These are phyloP conservation scores for Boletus sp. DNA, from an alignment of 768 basidiomycete genomes.

Conservation along the genomic window DNA sequence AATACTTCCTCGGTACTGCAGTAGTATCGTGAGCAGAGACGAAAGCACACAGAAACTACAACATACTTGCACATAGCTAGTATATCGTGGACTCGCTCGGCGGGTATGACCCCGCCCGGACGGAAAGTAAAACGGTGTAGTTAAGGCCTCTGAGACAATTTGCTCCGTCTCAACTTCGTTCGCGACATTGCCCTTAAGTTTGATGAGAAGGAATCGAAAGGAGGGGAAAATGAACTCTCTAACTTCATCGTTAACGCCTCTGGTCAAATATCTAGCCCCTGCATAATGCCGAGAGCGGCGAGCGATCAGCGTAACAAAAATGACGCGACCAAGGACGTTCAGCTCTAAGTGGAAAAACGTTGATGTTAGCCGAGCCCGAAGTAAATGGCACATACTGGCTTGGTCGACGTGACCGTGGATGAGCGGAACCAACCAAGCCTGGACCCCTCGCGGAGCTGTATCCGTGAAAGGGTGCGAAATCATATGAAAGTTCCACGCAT, in stretches of 20 bases:
- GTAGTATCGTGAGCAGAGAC: background rate
- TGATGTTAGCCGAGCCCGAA: background rate
- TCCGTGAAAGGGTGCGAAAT: conserved; percentile 64
- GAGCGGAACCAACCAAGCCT: conserved; percentile 87
- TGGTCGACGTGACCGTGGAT: conserved; percentile 98
- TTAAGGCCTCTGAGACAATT: conserved; percentile 87
- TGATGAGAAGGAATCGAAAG: background rate
- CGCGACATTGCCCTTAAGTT: conserved; percentile 84
- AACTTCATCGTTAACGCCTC: conserved; percentile 93
- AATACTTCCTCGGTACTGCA: conserved; percentile 90
- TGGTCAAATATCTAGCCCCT: conserved; percentile 89
- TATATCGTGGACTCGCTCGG: conserved; percentile 80
- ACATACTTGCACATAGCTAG: conserved; percentile 87
- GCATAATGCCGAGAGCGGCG: conserved; percentile 93
- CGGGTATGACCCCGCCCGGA: conserved; percentile 38
- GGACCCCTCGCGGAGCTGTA: conserved; percentile 41
- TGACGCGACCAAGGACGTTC: conserved; percentile 82
- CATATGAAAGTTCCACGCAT: conserved; percentile 94
- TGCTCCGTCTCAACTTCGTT: conserved; percentile 99
- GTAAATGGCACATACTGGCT: conserved; percentile 69
- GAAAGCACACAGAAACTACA: background rate
- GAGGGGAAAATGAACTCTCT: background rate
- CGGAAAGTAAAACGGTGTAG: conserved; percentile 86
- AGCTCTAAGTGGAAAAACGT: conserved; percentile 56
- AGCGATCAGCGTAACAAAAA: conserved; percentile 95